Conservation (phyloP, 176 grass and related monocot genomes). For the Thalia dealbata region DNA sequence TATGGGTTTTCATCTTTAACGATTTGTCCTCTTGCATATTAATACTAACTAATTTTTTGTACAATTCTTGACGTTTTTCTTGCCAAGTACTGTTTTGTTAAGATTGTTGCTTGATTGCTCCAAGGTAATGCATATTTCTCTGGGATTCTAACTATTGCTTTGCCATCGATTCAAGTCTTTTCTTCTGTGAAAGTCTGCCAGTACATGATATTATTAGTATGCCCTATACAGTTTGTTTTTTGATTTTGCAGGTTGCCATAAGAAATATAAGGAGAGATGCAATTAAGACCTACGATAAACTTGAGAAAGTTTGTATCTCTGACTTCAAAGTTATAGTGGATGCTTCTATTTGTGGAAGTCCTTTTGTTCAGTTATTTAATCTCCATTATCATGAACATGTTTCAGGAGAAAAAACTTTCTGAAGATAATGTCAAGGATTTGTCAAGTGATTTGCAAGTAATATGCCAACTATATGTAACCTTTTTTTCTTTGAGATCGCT, state of each 20-base stretch:
- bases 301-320: slow-evolving; percentile 74
- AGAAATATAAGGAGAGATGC: slow-evolving; percentile 93
- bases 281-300: slow-evolving; percentile 89
- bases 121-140: background rate
- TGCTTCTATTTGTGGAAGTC: slow-evolving; percentile 1
- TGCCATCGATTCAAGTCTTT: background rate
- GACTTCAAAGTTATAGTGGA: background rate
- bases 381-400: slow-evolving; percentile 15
- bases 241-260: slow-evolving; percentile 61
- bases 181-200: background rate
- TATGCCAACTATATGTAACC: background rate
- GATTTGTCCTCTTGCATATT: background rate
- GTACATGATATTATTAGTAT: background rate
- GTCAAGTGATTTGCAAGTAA: slow-evolving; percentile 58
- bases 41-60: background rate
- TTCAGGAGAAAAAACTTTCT: slow-evolving; percentile 93
- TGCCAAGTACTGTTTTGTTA: background rate
- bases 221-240: background rate
- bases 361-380: slow-evolving; percentile 9
- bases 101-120: background rate
- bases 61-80: background rate
- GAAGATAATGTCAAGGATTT: slow-evolving; percentile 80
- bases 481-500: background rate
- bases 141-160: background rate
- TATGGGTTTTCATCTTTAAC: background rate